Evolutionary conservation across 129 eudicot species (phyloP).

Genomic region (Helianthus tuberosus): DNA sequence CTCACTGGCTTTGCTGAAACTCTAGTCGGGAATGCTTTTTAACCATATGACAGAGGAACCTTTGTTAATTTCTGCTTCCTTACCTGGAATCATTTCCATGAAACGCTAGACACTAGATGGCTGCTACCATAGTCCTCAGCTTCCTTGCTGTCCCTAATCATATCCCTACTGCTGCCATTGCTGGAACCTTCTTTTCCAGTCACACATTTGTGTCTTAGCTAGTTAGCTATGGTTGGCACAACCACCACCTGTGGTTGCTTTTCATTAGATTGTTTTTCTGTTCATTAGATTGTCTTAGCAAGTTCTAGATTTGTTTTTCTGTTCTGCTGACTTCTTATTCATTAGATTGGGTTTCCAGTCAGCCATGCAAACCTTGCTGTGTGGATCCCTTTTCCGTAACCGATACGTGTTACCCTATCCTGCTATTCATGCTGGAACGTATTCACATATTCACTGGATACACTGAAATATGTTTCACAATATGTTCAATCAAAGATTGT

Average conservation of each 20-base stretch:
- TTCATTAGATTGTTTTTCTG: not conserved
- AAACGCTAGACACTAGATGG: no score
- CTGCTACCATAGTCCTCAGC: no score
- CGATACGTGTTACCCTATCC: not conserved
- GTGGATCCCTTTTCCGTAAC: not conserved
- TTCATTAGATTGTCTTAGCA: not conserved
- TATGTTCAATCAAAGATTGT: not conserved
- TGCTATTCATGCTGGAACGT: not conserved
- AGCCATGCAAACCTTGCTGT: not conserved
- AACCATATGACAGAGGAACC: no score
- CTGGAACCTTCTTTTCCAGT: no score
- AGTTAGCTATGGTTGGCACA: not conserved
- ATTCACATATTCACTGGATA: not conserved
- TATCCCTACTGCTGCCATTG: no score
- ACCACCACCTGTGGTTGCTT: not conserved
- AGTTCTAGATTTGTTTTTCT: not conserved
- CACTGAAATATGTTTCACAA: not conserved
- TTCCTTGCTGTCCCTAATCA: not conserved
- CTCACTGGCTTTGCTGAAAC: not conserved
- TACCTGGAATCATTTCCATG: no score
- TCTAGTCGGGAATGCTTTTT: no score
- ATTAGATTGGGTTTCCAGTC: not conserved
- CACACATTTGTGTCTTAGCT: no score
- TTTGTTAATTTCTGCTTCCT: no score
- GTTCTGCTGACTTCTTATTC: not conserved